Base-by-base conservation (phyloP, 345 rosid species). In the Syzygium jambos region DNA sequence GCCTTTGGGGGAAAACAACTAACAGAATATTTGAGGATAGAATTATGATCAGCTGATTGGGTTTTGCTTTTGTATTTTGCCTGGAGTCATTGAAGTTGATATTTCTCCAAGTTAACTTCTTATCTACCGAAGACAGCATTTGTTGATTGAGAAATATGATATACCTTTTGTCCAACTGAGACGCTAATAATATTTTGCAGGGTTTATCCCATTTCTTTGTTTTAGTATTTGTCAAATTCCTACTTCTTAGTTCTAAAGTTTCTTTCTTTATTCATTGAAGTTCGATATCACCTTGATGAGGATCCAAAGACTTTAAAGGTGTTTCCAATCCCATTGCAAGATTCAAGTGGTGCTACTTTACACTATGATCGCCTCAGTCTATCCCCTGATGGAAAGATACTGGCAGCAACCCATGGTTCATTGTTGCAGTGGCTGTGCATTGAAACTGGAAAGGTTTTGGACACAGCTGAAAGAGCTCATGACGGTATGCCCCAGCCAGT, bases 281-380 rank as follows among this genome's bases (percentile, higher is more conserved):
- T 98, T 52, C 98, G 97, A 27, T 98, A 96, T 88, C 98, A 96
- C 90, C 94, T 98, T 77, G 98, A 96, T 86, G 99, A 98, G 96
- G 99, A 98, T 90, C 98, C 99, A 7, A 98, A 98, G 95, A 92
- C 96, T 82, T 86, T 98, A 92, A 96, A 95, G 92, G 96, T 93
- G 87, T 95, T 96, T 89, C 96, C 95, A 17, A 98, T 95, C 87
- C 98, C 98, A 27, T 94, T 94, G 46, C 94, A 86, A 65, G 96
- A 95, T 91, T 88, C 98, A 87, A 89, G 53, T 59, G 99, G 96
- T 15, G 87, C 94, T 87, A 89, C 94, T 59, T 55, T 96, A 92
- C 97, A 94, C 89, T 98, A 95, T 90, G 95, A 96, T 89, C 95
- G 91, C 87, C 96, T 96, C 77, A 91, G 95, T 90, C 82, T 98